A percentile compares a stretch with the other conserved stretches of the same genome.
phyloP scores from a whole-genome alignment of 306 rosid species.

The Morella rubra region DNA sequence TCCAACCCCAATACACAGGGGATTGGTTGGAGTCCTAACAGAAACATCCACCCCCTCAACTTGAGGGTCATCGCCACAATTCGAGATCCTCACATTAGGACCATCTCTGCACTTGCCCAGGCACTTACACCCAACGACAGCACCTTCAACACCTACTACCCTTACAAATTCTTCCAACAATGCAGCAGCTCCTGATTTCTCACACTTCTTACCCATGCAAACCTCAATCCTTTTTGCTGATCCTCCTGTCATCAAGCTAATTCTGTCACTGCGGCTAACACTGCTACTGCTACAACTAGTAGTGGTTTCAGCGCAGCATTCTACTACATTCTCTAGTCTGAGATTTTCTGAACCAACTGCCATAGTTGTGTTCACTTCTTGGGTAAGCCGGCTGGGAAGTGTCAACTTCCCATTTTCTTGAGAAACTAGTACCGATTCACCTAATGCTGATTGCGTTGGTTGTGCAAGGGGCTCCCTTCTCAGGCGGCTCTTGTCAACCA shows the following conservation, averaged over 20 bases:
- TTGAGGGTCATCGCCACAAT: conserved; percentile 25
- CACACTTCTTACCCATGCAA: conserved; percentile 89
- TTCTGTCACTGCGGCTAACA: conserved; percentile 16
- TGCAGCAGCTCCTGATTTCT: conserved; percentile 56
- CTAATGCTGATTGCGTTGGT: conserved; percentile 17
- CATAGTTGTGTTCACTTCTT: conserved; percentile 9
- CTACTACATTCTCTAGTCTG: conserved; percentile 16
- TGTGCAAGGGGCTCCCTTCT: conserved; percentile 31
- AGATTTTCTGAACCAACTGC: conserved; percentile 10
- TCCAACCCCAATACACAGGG: conserved; percentile 71
- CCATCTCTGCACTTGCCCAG: conserved; percentile 90
- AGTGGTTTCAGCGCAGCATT: conserved; percentile 29
- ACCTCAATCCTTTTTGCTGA: conserved; percentile 67
- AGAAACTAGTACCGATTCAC: conserved; percentile 15
- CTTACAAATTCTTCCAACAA: conserved; percentile 68
- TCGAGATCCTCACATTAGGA: conserved; percentile 76
- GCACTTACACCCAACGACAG: conserved; percentile 80
- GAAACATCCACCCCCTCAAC: conserved; percentile 39
- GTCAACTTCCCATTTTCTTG: conserved; percentile 18
- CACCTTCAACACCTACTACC: conserved; percentile 54
- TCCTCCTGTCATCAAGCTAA: conserved; percentile 11
- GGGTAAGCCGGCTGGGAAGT: conserved; percentile 10
- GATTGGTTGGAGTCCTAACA: conserved; percentile 45
- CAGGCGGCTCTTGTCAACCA: conserved; percentile 39
- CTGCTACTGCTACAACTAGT: conserved; percentile 19